These are phyloP conservation scores for Trametes gibbosa DNA, from an alignment of 768 basidiomycete genomes.

Conservation along the genomic window DNA sequence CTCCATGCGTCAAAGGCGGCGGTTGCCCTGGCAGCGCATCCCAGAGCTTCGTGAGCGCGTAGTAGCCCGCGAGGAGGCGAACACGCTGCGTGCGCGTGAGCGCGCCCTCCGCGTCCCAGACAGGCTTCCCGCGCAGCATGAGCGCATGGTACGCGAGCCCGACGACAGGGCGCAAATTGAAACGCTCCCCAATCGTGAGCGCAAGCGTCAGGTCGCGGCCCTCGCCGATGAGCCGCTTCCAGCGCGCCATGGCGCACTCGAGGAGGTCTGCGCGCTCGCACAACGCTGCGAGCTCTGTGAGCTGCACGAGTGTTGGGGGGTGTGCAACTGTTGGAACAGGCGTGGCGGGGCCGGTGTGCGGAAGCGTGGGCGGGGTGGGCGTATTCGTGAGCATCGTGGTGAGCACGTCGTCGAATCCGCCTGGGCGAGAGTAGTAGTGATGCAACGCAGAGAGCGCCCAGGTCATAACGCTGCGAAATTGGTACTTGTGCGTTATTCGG, in stretches of 20 bases:
- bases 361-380: conserved; percentile 19
- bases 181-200: conserved; percentile 45
- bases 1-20: conserved; percentile 42
- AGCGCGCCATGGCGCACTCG: conserved; percentile 40
- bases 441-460: conserved; percentile 46
- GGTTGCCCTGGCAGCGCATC: conserved; percentile 42
- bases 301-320: conserved; percentile 40
- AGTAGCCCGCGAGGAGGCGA: conserved; percentile 51
- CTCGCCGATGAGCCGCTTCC: conserved; percentile 47
- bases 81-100: conserved; percentile 49
- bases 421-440: conserved; percentile 33
- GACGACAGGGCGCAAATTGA: conserved; percentile 43
- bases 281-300: conserved; percentile 52
- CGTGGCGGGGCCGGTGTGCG: conserved; percentile 4
- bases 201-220: conserved; percentile 45
- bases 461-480: conserved; percentile 42
- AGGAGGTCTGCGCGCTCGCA: conserved; percentile 47
- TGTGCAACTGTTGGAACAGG: background rate
- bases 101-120: conserved; percentile 46
- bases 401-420: conserved; percentile 28
- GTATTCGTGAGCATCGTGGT: conserved; percentile 11
- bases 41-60: conserved; percentile 45
- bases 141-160: conserved; percentile 52
- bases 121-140: conserved; percentile 48
- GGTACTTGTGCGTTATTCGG: conserved; percentile 48